Percentiles rank a stretch among this genome's conserved stretches.
Conservation (phyloP, 2,329 filamentous ascomycete species). For the Aspergillus ustus region DNA sequence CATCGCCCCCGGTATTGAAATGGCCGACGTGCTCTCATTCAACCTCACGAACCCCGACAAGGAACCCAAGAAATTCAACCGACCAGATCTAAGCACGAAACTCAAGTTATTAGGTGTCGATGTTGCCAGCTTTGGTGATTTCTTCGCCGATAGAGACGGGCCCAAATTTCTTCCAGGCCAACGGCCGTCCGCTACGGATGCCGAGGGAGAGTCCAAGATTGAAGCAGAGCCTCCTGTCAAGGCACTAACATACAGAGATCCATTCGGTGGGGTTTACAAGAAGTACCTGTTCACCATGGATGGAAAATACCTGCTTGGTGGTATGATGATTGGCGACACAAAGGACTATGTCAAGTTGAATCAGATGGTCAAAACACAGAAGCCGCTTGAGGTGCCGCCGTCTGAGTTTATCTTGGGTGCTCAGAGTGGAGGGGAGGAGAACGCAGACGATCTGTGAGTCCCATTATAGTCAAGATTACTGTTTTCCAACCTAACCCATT, state of each 20-base stretch:
- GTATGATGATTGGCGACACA: constrained; percentile 96
- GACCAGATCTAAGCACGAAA: constrained; percentile 88
- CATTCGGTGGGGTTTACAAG: constrained; percentile 87
- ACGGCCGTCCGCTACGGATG: constrained; percentile 42
- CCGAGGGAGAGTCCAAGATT: constrained; percentile 43
- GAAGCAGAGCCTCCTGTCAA: constrained; percentile 68
- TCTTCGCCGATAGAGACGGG: constrained; percentile 86
- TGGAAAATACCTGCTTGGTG: constrained; percentile 87
- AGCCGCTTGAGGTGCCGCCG: constrained; percentile 75
- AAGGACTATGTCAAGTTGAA: constrained; percentile 89
- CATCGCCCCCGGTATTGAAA: constrained; percentile 87
- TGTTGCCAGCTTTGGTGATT: constrained; percentile 91
- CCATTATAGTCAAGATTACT: background rate
- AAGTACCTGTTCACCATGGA: constrained; percentile 91
- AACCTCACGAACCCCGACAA: constrained; percentile 84
- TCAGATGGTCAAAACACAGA: constrained; percentile 83
- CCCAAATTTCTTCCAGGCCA: constrained; percentile 73
- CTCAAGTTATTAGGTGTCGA: constrained; percentile 88
- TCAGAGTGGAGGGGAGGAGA: constrained; percentile 73
- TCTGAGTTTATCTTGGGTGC: constrained; percentile 83
- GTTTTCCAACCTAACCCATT: background rate
- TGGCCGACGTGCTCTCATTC: constrained; percentile 89
- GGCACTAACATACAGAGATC: constrained; percentile 84
- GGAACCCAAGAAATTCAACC: constrained; percentile 71
- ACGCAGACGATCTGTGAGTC: constrained; percentile 70